A percentile compares a stretch with the other conserved stretches of the same genome.
These are phyloP conservation scores for Taphrina populina DNA, from an alignment of 1,139 yeast species.

Conservation along the genomic window DNA sequence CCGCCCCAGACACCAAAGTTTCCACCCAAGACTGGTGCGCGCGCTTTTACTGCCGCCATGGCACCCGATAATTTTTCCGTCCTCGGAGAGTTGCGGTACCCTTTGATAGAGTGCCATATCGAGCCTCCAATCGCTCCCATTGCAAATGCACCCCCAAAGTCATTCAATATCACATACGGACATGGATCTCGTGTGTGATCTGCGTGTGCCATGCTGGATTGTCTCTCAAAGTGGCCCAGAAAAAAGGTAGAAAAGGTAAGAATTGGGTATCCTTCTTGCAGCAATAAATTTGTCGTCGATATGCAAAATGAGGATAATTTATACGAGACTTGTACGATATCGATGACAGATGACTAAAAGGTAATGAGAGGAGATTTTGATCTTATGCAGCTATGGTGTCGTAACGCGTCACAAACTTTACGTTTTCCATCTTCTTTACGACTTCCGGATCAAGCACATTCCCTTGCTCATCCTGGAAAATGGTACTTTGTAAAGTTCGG, in stretches of 20 bases:
- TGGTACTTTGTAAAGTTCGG: slow-evolving; percentile 21
- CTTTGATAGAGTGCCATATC: slow-evolving; percentile 98
- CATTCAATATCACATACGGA: slow-evolving; percentile 91
- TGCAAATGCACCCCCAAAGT: slow-evolving; percentile 97
- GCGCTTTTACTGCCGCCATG: slow-evolving; percentile 81
- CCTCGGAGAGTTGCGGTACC: slow-evolving; percentile 91
- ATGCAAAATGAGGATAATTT: no score
- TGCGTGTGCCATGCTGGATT: slow-evolving; percentile 48
- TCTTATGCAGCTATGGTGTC: no score
- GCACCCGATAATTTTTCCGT: slow-evolving; percentile 79
- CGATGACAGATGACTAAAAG: no score
- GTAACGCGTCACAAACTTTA: slow-evolving; percentile 29
- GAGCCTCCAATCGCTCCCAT: slow-evolving; percentile 90
- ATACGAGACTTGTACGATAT: no score
- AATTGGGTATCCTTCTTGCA: no score
- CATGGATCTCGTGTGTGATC: slow-evolving; percentile 99
- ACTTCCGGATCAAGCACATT: slow-evolving; percentile 28
- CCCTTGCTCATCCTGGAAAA: slow-evolving; percentile 29
- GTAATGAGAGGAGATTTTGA: no score
- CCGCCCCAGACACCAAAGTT: slow-evolving; percentile 99
- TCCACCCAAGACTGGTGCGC: slow-evolving; percentile 99
- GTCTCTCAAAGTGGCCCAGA: no score
- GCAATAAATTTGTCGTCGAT: no score
- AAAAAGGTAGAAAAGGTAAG: no score
- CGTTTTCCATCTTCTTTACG: slow-evolving; percentile 30